phyloP scores from a whole-genome alignment of 208 protist species.

The Trypanosoma lewisi region DNA sequence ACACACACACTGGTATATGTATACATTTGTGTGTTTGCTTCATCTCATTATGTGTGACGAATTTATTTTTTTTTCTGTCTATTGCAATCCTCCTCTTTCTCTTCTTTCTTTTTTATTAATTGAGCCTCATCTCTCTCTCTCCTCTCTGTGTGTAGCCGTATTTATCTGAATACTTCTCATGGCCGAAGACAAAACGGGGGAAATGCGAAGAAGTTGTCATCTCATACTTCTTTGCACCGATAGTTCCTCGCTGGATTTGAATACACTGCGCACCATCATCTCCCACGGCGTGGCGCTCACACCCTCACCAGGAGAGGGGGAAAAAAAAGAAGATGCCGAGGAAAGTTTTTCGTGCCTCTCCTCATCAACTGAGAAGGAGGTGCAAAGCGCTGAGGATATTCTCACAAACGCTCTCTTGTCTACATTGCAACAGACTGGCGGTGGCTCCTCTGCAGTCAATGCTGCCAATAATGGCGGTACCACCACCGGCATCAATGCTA shows the following conservation, averaged over 20 bases:
- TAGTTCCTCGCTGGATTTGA: constrained; percentile 12
- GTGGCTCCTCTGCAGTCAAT: not conserved
- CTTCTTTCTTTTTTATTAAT: constrained; percentile 13
- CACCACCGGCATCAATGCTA: not conserved
- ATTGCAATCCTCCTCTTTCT: constrained; percentile 3
- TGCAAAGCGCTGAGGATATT: not conserved
- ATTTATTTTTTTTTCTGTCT: constrained; percentile 7
- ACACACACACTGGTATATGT: not conserved
- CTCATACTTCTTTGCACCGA: constrained; percentile 27
- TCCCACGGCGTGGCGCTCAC: not conserved
- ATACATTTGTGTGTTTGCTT: not conserved
- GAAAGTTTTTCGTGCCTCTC: not conserved
- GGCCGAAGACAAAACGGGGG: too few relatives aligned
- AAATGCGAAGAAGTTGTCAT: not conserved
- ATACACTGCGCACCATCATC: constrained; percentile 12
- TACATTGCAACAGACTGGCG: not conserved
- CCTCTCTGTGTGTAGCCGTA: too few relatives aligned
- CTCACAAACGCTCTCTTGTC: constrained; percentile 4
- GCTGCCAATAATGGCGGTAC: not conserved
- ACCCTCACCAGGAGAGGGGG: too few relatives aligned
- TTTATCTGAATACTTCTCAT: too few relatives aligned
- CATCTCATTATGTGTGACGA: not conserved
- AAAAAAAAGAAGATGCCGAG: too few relatives aligned
- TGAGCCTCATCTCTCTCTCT: too few relatives aligned
- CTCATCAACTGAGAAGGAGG: not conserved